These are phyloP conservation scores for Xerocomellus chrysenteron DNA, from an alignment of 768 basidiomycete genomes.

Conservation along the genomic window DNA sequence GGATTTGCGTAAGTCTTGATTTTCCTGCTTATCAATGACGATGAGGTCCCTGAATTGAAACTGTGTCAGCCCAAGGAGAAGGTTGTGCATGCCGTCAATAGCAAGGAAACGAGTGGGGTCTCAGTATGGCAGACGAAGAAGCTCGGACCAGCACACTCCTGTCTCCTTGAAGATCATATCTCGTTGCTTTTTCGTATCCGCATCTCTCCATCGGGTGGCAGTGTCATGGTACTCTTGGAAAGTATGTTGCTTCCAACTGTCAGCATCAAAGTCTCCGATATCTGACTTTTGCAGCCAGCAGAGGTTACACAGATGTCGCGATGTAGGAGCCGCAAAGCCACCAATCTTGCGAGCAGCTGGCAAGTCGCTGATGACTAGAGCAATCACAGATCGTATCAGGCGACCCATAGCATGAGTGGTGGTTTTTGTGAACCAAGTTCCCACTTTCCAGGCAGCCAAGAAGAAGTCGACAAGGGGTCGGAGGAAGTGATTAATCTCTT, in stretches of 20 bases:
- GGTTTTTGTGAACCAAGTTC: slow-evolving; percentile 30
- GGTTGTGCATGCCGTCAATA: slow-evolving; percentile 41
- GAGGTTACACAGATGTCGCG: not conserved
- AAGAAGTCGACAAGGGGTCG: slow-evolving; percentile 35
- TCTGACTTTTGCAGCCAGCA: slow-evolving; percentile 1
- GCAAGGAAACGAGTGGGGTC: slow-evolving; percentile 28
- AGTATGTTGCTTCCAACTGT: slow-evolving; percentile 23
- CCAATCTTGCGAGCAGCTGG: not conserved
- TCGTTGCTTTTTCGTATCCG: slow-evolving; percentile 10
- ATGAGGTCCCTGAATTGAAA: slow-evolving; percentile 11
- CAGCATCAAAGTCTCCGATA: slow-evolving; percentile 25
- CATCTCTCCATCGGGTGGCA: slow-evolving; percentile 17
- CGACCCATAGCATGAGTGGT: not conserved
- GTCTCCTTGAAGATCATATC: slow-evolving; percentile 11
- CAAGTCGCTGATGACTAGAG: not conserved
- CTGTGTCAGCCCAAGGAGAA: slow-evolving; percentile 24
- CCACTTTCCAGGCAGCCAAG: slow-evolving; percentile 28
- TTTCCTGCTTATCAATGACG: slow-evolving; percentile 3
- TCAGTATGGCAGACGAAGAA: slow-evolving; percentile 37
- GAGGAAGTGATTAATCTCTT: slow-evolving; percentile 33
- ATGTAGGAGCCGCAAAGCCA: not conserved
- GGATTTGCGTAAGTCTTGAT: not conserved
- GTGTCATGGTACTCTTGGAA: slow-evolving; percentile 15
- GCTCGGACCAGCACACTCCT: slow-evolving; percentile 31
- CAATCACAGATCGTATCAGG: not conserved